Base-by-base conservation (phyloP, 2,329 filamentous ascomycete genomes). In the Fonsecaea nubica region DNA sequence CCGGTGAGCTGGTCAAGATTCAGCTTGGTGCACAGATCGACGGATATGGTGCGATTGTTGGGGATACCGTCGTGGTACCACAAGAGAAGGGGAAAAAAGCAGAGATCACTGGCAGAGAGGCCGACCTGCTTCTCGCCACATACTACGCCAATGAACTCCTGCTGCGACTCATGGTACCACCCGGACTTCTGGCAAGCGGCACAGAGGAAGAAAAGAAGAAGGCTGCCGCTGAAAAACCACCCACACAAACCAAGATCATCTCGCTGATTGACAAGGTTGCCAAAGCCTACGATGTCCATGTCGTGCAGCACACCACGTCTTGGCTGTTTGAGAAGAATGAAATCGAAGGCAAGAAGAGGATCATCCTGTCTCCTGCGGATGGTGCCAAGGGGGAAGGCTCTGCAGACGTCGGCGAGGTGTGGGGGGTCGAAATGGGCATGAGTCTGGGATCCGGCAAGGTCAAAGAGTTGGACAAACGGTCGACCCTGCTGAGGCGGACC, bases 1-100 rank as follows among this genome's bases (percentile, higher is more conserved):
- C 90, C 59, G 91, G 89, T 69, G 95, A 99, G 83, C 83, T 92
- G 69, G 87, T 97, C 82, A 99, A 99, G 88, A 95, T 99, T 79
- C 95, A 99, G 83, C 88, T 99, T n/a, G 95, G 95, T 76, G 95
- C 95, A 60, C 95, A 99, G 83, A 97, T 99, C 71, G 92, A 98
- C 82, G 95, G 95, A 62, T 96, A 98, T 77, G 93, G 92, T 74
- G 91, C 94, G 73, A 97, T 99, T 77, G 92, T 97, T 74, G 97
- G 95, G 82, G 91, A 97, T 81, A 96, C 92, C 67, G 85, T 98
- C 73, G 80, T 97, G 66, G 90, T 96, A 59, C 84, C 85, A 56
- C 79, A 85, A 70, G 84, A 85, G 75, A 86, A 87, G 68, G 85
- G 87, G 74, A 80, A 86, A 58, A 82, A 86, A 64, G 89, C 87